A percentile compares a stretch with the other conserved stretches of the same genome.
These are phyloP conservation scores for Sugiyamaella floridensis DNA, from an alignment of 805 yeast genomes.

Conservation along the genomic window DNA sequence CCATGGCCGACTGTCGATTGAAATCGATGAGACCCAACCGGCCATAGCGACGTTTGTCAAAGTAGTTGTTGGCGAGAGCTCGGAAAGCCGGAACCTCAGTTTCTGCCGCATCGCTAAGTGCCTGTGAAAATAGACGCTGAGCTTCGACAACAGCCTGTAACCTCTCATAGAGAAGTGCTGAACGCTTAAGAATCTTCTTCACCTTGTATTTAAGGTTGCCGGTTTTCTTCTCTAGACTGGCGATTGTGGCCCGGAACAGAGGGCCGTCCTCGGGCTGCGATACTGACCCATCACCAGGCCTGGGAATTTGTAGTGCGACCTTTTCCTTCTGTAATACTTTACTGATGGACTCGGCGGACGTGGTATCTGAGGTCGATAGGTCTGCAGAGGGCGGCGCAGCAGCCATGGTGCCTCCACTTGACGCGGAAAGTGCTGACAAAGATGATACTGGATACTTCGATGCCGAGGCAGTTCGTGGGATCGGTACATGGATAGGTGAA, in stretches of 20 bases:
- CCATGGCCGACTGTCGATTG: conserved; percentile 20
- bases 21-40: conserved; percentile 14
- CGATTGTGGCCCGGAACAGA: conserved; percentile 36
- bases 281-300: conserved; percentile 26
- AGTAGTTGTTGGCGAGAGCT: conserved; percentile 27
- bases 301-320: conserved; percentile 16
- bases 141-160: conserved; percentile 31
- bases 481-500: not conserved
- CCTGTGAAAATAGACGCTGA: conserved; percentile 27
- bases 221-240: conserved; percentile 33
- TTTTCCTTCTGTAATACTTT: conserved; percentile 11
- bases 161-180: conserved; percentile 28
- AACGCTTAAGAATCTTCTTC: conserved; percentile 34
- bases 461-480: not conserved
- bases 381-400: not conserved
- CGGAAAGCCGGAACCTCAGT: conserved; percentile 28
- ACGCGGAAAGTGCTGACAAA: not conserved
- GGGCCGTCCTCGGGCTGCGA: conserved; percentile 41
- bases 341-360: conserved; percentile 7
- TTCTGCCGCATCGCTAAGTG: conserved; percentile 28
- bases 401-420: not conserved
- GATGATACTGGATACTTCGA: not conserved
- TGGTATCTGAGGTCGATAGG: not conserved
- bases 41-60: conserved; percentile 20
- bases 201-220: conserved; percentile 29